Evolutionary conservation across 176 grass and related monocot species (phyloP).

Genomic region (Juncus effusus): DNA sequence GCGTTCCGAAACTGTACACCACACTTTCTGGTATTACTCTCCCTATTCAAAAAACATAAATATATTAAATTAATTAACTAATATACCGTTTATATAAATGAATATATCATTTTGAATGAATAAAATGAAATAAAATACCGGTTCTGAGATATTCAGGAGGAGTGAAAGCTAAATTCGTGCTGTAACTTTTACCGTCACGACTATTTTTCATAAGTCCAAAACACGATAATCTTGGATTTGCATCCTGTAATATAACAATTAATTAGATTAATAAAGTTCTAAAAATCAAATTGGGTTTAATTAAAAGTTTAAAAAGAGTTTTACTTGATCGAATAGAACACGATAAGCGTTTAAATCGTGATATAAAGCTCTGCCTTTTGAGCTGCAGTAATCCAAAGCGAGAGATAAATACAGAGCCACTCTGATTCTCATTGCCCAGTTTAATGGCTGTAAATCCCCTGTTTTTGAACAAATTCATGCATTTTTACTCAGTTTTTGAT

Average conservation of each 20-base stretch:
- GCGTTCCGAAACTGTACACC: slow-evolving; percentile 39
- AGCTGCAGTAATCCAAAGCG: slow-evolving; percentile 51
- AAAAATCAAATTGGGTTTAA: neutral
- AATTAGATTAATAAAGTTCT: neutral
- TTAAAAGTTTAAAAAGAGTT: no score
- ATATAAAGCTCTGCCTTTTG: slow-evolving; percentile 35
- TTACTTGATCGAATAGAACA: slow-evolving; percentile 53
- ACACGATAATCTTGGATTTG: slow-evolving; percentile 67
- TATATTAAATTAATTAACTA: slow-evolving; percentile 3
- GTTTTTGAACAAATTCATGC: neutral
- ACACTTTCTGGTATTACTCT: slow-evolving; percentile 42
- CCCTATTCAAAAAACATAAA: slow-evolving; percentile 13
- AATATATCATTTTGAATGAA: slow-evolving; percentile 3
- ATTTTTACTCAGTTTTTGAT: neutral
- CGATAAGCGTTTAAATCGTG: slow-evolving; percentile 64
- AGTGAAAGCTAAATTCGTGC: slow-evolving; percentile 84
- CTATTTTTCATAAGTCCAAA: slow-evolving; percentile 95
- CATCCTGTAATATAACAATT: slow-evolving; percentile 40
- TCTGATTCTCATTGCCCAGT: slow-evolving; percentile 51
- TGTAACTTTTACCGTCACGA: slow-evolving; percentile 87
- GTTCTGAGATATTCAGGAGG: slow-evolving; percentile 94
- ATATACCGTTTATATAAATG: neutral
- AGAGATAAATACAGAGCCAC: slow-evolving; percentile 43
- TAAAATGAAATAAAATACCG: slow-evolving; percentile 34
- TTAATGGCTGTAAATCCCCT: slow-evolving; percentile 54